These are phyloP conservation scores for Gossypium arboreum DNA, from an alignment of 345 rosid species.

Conservation along the genomic window DNA sequence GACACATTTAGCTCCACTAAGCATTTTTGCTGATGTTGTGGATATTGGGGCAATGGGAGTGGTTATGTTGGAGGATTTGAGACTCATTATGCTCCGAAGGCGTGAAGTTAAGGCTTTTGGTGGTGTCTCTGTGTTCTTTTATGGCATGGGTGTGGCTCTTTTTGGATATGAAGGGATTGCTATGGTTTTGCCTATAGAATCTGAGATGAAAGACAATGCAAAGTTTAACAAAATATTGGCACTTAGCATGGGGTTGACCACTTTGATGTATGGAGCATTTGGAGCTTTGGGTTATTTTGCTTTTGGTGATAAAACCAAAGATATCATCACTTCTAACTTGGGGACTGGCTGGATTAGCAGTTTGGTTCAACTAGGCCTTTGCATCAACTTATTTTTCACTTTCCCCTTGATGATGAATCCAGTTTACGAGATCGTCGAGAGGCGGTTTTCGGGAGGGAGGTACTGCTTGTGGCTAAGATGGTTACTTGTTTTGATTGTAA, in stretches of 20 bases:
- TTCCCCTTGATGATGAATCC: conserved; percentile 96
- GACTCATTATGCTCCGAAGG: conserved; percentile 35
- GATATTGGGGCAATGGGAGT: conserved; percentile 78
- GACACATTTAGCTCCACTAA: conserved; percentile 85
- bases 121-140: conserved; percentile 55
- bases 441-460: conserved; percentile 53
- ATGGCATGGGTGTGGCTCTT: conserved; percentile 78
- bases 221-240: conserved; percentile 56
- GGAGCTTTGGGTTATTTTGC: conserved; percentile 79
- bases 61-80: conserved; percentile 55
- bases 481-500: conserved; percentile 58
- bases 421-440: conserved; percentile 78
- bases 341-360: conserved; percentile 57
- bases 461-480: conserved; percentile 81
- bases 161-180: conserved; percentile 80
- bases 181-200: conserved; percentile 71
- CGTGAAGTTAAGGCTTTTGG: conserved; percentile 55
- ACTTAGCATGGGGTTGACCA: conserved; percentile 51
- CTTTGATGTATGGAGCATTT: conserved; percentile 57
- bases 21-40: conserved; percentile 86
- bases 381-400: conserved; percentile 78
- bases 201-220: conserved; percentile 55
- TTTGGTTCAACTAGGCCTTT: conserved; percentile 73
- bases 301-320: conserved; percentile 62
- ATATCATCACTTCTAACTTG: conserved; percentile 72